A percentile compares a stretch with the other conserved stretches of the same genome.
Evolutionary conservation across 192 early-diverging fungal species (phyloP).

Genomic region (Ambispora gerdemannii): DNA sequence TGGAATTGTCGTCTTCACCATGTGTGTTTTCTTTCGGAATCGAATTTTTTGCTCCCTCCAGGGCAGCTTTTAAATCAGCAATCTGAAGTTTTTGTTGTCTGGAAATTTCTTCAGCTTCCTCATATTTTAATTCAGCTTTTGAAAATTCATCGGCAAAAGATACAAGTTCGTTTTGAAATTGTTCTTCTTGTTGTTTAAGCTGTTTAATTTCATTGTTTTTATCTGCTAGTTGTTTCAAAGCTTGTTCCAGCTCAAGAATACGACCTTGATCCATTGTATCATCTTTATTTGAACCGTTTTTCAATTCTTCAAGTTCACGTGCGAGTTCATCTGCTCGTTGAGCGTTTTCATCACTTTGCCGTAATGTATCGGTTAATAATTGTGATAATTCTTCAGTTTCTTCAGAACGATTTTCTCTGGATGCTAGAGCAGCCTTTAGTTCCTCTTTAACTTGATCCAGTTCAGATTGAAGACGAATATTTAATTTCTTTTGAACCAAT

Average conservation of each 20-base stretch:
- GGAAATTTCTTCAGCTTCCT: constrained; percentile 36
- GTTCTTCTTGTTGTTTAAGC: constrained; percentile 28
- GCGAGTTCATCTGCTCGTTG: constrained; percentile 12
- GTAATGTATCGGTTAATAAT: constrained; percentile 13
- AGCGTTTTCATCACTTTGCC: not conserved
- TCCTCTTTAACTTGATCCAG: constrained; percentile 8
- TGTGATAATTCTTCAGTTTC: constrained; percentile 19
- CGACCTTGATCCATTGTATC: constrained; percentile 1
- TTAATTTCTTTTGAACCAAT: constrained; percentile 21
- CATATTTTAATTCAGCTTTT: constrained; percentile 36
- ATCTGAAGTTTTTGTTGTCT: constrained; percentile 39
- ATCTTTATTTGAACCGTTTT: constrained; percentile 6
- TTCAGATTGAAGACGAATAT: constrained; percentile 7
- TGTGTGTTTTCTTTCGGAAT: not conserved
- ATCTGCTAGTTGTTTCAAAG: not conserved
- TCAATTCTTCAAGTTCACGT: not conserved
- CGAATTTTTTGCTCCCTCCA: constrained; percentile 26
- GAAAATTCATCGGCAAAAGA: constrained; percentile 40
- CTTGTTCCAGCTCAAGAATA: constrained; percentile 22
- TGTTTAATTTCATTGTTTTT: constrained; percentile 8
- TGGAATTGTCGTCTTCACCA: not conserved
- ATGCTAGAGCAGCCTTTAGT: not conserved
- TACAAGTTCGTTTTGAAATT: constrained; percentile 38
- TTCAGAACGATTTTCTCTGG: not conserved
- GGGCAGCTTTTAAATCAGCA: constrained; percentile 31